Percentiles rank a stretch among this genome's conserved stretches.
These are phyloP conservation scores for Pterocarpus santalinus DNA, from an alignment of 306 rosid genomes.

Conservation along the genomic window DNA sequence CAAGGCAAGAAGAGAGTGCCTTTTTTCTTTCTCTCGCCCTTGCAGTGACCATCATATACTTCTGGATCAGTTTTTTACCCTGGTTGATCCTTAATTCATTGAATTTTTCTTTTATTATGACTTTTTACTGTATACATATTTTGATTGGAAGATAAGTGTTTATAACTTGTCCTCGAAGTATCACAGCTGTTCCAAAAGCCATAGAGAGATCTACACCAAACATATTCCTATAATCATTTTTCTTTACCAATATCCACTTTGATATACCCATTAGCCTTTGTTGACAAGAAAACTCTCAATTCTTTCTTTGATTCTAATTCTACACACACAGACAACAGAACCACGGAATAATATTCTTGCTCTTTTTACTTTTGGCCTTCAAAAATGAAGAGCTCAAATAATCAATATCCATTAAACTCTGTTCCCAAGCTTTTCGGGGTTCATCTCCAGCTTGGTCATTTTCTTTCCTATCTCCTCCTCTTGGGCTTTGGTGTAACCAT, in stretches of 20 bases:
- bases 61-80: neutral
- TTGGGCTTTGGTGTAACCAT: constrained; percentile 66
- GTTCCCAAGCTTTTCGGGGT: constrained; percentile 46
- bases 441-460: constrained; percentile 48
- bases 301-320: constrained; percentile 35
- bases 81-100: constrained; percentile 20
- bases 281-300: neutral
- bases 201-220: constrained; percentile 25
- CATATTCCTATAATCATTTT: constrained; percentile 15
- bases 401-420: constrained; percentile 34
- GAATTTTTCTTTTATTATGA: neutral
- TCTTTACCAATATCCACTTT: constrained; percentile 13
- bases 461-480: constrained; percentile 55
- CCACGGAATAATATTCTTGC: neutral
- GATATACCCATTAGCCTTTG: too few relatives aligned
- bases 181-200: neutral
- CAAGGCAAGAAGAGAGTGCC: neutral
- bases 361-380: neutral
- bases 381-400: constrained; percentile 53
- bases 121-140: constrained; percentile 1
- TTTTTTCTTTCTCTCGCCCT: neutral
- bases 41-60: neutral
- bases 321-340: constrained; percentile 13
- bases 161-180: neutral
- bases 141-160: constrained; percentile 2